Base-by-base conservation (phyloP, 306 rosid genomes). In the Adenanthera pavonina region DNA sequence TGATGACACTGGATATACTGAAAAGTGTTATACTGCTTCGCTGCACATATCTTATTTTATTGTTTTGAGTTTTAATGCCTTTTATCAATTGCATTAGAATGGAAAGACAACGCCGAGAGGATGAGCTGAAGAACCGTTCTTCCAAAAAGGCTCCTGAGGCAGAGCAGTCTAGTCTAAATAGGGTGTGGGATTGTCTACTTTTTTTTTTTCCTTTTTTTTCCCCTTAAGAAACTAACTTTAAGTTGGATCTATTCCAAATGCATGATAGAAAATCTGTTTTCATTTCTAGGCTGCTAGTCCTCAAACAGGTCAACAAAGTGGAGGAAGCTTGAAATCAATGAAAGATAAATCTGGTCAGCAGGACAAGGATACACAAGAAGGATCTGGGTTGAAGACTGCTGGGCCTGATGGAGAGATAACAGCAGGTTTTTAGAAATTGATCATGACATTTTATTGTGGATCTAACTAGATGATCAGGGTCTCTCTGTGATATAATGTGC, bases 41-140 rank as follows among this genome's bases (percentile, higher is more conserved):
- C 36, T 68, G 53, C 48, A 43, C 16, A 15, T 69, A 61, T 78
- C 49, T 78, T 69, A 79, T 67, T 80, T 69, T 72, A 61, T 52
- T 76, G 69, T 56, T 61, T 38, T 74, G 56, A 77, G 69, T 56
- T 61, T 38, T 74, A 64, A 77, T 51, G 66, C 20, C 48, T 69
- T 68, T 71, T 62, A 79, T 25, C 65, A 74, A 81, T 80, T 60
- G 83, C 64, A 61, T 60, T 81, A 89, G 92, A 83, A 89, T 89
- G 90, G 92, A 89, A 82, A 89, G 92, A 80, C 92, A 89, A 79
- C 90, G 90, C 44, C 85, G 88, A 25, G 92, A 89, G 80, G 92
- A 89, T 49, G 92, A 89, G 83, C 79, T 80, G 64, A 89, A 89
- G 87, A 84, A 82, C 82, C 82, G 88, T 36, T 81, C 92, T 19